Conservation (phyloP, 2,329 filamentous ascomycete species). For the Immersiporthe knoxdaviesiana region DNA sequence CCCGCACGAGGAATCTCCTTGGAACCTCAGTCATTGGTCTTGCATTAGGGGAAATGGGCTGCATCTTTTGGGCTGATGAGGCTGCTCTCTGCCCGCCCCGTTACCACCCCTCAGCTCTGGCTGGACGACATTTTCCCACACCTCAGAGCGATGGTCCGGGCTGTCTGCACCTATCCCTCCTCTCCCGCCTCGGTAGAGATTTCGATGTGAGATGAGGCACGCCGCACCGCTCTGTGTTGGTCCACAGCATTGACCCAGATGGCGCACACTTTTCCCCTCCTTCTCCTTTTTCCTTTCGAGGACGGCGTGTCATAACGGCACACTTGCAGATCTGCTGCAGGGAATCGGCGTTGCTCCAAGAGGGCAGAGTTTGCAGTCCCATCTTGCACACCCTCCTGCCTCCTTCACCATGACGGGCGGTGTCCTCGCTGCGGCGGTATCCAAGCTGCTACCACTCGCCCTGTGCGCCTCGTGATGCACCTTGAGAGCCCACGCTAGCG, state of each 20-base stretch:
- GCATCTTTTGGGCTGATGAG: background rate
- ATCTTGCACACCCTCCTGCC: constrained; percentile 7
- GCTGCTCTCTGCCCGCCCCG: background rate
- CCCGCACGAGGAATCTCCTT: background rate
- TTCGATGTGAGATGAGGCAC: constrained; percentile 6
- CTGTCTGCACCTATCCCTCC: background rate
- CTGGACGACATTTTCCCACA: background rate
- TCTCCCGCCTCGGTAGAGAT: background rate
- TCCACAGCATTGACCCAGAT: constrained; percentile 1
- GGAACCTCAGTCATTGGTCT: constrained; percentile 19
- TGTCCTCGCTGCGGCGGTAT: constrained; percentile 5
- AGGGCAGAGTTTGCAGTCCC: constrained; percentile 10
- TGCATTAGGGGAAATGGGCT: background rate
- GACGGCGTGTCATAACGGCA: constrained; percentile 1
- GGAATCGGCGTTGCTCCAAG: background rate
- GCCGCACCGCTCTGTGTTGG: background rate
- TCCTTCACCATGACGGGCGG: background rate
- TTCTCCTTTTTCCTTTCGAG: background rate
- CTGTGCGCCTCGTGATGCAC: constrained; percentile 17
- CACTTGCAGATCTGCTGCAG: constrained; percentile 9
- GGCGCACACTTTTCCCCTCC: background rate
- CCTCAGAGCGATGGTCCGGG: background rate
- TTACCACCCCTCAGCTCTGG: background rate
- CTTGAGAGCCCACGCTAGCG: constrained; percentile 26
- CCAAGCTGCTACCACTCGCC: background rate